Base-by-base conservation (phyloP, 192 early-diverging fungal genomes). In the Podila epicladia region DNA sequence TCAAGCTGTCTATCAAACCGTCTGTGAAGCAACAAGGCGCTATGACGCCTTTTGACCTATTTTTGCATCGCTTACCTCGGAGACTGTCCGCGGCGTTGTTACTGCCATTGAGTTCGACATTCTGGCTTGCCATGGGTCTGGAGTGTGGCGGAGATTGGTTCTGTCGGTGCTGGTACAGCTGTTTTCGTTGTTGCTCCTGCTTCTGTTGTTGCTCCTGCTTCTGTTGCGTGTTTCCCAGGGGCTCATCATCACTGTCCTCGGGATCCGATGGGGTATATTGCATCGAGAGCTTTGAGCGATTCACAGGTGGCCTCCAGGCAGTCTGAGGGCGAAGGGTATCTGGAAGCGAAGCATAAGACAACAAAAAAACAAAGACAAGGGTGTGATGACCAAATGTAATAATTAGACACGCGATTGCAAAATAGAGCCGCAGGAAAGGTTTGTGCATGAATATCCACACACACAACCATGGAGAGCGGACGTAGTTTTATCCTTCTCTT, bases 211-310 rank as follows among this genome's bases (percentile, higher is more conserved):
- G 59, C 3, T 26, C 9, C 17, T 55, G 53, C 24, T 55, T n/a
- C 53, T 55, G 53, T 55, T 76, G 62, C 15, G 58, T 38, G 8
- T 51, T 53, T 8, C 57, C 68, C 22, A 71, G 48, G 3, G 68
- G 74, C 12, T 76, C 74, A 19, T 76, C 68, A 38, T 76, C 74
- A 33, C 74, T 76, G 19, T 66, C 74, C 41, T 71, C 74, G n/a
- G 74, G 60, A 9, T 76, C 74, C 5, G 74, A 76, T 15, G 74
- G 74, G 12, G 74, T 71, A 66, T 76, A 76, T 32, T 76, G 74
- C 64, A 64, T 76, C 19, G 68, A 76, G 57, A 76, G 63, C 29
- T 76, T 76, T 15, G 74, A 76, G 9, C 74, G 62, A 28, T 76
- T 55, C 5, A 49, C 58, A 22, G 74, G 74, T 57, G 68, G 67